Percentiles rank a stretch among this genome's conserved stretches.
These are phyloP conservation scores for Sporisorium scitamineum DNA, from an alignment of 1,284 basidiomycete species.

Conservation along the genomic window DNA sequence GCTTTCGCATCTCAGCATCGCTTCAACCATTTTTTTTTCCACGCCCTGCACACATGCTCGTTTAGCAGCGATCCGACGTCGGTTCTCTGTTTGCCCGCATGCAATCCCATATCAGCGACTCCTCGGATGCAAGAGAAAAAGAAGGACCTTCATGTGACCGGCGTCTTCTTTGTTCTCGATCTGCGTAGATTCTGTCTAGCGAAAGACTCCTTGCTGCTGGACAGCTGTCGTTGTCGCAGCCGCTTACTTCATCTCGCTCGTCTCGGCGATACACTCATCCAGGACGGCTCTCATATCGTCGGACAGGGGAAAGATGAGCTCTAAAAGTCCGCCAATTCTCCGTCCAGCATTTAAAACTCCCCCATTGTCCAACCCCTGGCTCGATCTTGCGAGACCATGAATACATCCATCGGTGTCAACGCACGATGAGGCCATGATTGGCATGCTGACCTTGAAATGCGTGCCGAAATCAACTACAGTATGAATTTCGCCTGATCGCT, in stretches of 20 bases:
- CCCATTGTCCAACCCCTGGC: background rate
- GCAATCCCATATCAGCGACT: no score
- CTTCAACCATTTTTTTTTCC: no score
- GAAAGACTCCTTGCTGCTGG: background rate
- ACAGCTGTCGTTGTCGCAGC: background rate
- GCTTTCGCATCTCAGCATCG: background rate
- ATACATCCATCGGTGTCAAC: background rate
- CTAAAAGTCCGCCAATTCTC: background rate
- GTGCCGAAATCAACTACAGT: background rate
- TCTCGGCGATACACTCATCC: background rate
- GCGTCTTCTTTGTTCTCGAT: background rate
- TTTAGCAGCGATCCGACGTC: background rate
- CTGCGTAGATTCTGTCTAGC: background rate
- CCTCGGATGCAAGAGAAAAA: no score
- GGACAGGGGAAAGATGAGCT: background rate
- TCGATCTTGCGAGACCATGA: background rate
- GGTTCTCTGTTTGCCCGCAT: background rate
- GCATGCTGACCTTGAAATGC: constrained; percentile 4
- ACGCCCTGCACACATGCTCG: background rate
- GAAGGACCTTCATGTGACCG: constrained; percentile 1
- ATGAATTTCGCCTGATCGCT: background rate
- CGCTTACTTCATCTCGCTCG: background rate
- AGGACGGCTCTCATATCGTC: no score
- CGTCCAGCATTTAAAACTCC: constrained; percentile 4
- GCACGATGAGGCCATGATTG: constrained; percentile 6